Base-by-base conservation (phyloP, 176 grass and related monocot species). In the Zoysia pacifica region DNA sequence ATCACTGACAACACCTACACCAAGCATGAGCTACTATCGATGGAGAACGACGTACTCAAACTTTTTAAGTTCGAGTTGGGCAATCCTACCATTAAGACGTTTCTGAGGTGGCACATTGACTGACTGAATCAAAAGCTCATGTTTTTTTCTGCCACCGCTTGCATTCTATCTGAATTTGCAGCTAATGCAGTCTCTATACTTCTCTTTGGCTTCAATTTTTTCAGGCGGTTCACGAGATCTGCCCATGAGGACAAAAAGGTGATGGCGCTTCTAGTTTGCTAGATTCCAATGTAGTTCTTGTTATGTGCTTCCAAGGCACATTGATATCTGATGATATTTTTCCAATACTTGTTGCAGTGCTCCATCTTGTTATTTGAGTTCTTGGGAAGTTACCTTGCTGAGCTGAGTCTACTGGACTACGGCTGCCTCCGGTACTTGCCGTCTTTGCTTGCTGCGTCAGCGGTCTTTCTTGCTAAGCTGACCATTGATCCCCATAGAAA, bases 1-100 rank as follows among this genome's bases (percentile, higher is more conserved):
- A 94, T 94, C 75, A 98, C 95, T 1, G 95, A 98, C 52, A 98
- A 94, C 73, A 98, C 95, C 35, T 98, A 94, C 81, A 94, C 89
- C 43, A 94, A 74, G 63, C 88, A 90, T 82, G 96, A 99, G 84
- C 73, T 98, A 15, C 65, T 99, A 58, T 86, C 89, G 77, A 99
- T 99, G 96, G 96, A 99, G 82, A 84, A 79, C 20, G 86, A 99
- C 70, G 87, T 99, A 71, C 87, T 99, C 52, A 93, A 90, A 48
- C 90, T 95, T 19, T 82, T 99, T 28, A 74, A 99, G 62, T 99
- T 95, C 47, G 96, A 99, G 83, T 74, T 95, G 70, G 93, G 93
- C 48, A 95, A 77, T 83, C 96, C 96, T 18, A 99, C 93, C 38
- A 91, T 84, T 52, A 95, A 93, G 83, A 93, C 88, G 15, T 99